Evolutionary conservation across 495 filamentous ascomycete species (phyloP), one percentile per base, ranked within the genome.

Genomic region (Penicillium daleae): DNA sequence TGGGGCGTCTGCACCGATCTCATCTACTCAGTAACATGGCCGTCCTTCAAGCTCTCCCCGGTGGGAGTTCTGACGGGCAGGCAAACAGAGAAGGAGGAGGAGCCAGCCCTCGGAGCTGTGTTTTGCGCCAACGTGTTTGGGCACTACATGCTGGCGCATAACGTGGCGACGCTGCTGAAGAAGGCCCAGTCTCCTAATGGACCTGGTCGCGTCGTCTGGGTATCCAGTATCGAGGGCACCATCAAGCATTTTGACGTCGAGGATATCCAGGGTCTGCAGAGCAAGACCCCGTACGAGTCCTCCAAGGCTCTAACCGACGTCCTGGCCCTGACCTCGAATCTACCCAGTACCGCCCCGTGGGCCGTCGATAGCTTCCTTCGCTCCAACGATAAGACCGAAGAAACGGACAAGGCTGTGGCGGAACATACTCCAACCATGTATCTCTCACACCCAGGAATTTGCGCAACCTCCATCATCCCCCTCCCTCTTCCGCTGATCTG

Each of bases 101-200:
- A 89, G 58, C 85, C 86, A 1, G 76, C 79, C 1, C 76, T 98
- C 0, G 96, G 92, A 3, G 78, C 88, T 55, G 84, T 97, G 7
- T 99, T 97, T 74, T 90, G 88, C 73, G 87, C 92, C 55, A 98
- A 98, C 70, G 84, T 96, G 31, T 97, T 99, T 70, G 95, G 96
- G 0, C 95, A 98, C 76, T 98, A 99, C 72, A 78, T 97, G 64
- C 89, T 99, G 21, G 85, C 85, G 19, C 93, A 97, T 71, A 88
- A 88, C 59, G 81, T 97, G 3, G 78, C 87, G 56, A 88, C 91
- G 0, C 80, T 97, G 9, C 81, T 98, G 48, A 85, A 74, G 57
- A 68, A 78, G 17, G 78, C 83, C 9, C 78, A 77, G 2, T 70
- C 78, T 0, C 68, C 70, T 13, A 69, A 73, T 33, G 73, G 76